Evolutionary conservation across 306 rosid genomes (phyloP).

Genomic region (Erythrophleum fordii): DNA sequence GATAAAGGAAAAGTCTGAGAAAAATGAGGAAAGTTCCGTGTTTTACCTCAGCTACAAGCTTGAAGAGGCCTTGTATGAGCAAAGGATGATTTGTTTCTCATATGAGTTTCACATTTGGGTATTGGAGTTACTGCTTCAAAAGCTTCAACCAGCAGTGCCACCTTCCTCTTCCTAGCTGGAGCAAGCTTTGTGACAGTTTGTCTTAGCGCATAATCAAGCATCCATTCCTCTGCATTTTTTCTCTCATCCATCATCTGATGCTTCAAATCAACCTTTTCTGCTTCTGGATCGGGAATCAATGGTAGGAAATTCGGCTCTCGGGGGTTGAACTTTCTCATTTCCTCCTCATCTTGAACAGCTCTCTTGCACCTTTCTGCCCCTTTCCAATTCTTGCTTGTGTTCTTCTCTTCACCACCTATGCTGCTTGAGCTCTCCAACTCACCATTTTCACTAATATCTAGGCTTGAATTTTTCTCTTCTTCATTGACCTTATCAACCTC

Average conservation of each 20-base stretch:
- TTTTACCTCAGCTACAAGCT: conserved; percentile 78
- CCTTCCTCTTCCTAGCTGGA: conserved; percentile 95
- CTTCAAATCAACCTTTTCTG: conserved; percentile 79
- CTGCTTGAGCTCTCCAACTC: conserved; percentile 16
- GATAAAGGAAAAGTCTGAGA: background rate
- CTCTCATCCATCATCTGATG: conserved; percentile 84
- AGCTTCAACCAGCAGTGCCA: conserved; percentile 92
- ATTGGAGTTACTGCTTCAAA: conserved; percentile 78
- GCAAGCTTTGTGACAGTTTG: conserved; percentile 77
- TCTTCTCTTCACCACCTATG: conserved; percentile 21
- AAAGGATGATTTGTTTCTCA: conserved; percentile 51
- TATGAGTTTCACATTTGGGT: conserved; percentile 57
- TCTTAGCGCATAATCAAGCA: conserved; percentile 84
- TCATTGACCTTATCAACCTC: conserved; percentile 25
- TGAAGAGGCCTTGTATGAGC: conserved; percentile 58
- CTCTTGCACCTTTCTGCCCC: conserved; percentile 45
- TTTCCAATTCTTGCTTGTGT: conserved; percentile 42
- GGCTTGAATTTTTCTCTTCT: conserved; percentile 19
- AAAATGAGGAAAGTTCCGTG: background rate
- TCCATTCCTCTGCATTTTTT: conserved; percentile 90
- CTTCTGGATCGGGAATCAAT: conserved; percentile 60
- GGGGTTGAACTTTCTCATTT: conserved; percentile 65
- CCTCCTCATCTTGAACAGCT: conserved; percentile 54
- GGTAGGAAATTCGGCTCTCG: conserved; percentile 81
- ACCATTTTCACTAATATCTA: conserved; percentile 3